phyloP scores from a whole-genome alignment of 1,284 basidiomycete genomes.

The Trichosporon faecale region DNA sequence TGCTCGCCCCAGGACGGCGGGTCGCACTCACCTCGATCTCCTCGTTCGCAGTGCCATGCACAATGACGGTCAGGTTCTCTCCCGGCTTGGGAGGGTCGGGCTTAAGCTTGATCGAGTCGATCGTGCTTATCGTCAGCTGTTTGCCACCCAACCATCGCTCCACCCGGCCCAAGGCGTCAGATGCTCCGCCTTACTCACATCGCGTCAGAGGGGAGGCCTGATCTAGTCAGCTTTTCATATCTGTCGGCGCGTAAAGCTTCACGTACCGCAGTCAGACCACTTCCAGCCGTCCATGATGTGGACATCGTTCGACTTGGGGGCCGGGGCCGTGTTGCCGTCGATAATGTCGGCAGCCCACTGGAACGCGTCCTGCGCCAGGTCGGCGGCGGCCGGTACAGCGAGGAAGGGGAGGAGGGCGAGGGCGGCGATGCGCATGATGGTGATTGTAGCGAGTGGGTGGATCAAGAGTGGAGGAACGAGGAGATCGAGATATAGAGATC shows the following conservation, averaged over 20 bases:
- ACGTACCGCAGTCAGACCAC: constrained; percentile 52
- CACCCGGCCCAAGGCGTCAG: not conserved
- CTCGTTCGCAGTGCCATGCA: constrained; percentile 61
- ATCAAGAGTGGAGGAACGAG: not conserved
- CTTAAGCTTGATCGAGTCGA: constrained; percentile 59
- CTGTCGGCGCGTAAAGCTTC: not conserved
- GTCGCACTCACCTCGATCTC: constrained; percentile 62
- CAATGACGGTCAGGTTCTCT: constrained; percentile 74
- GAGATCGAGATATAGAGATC: not conserved
- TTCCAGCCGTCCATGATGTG: constrained; percentile 47
- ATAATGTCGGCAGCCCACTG: constrained; percentile 36
- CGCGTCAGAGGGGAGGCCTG: constrained; percentile 48
- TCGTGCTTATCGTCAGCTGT: constrained; percentile 37
- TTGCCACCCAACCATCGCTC: not conserved
- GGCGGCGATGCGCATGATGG: constrained; percentile 32
- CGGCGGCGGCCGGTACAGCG: constrained; percentile 29
- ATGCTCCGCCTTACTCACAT: constrained; percentile 36
- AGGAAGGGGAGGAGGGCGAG: constrained; percentile 30
- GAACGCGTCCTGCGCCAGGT: constrained; percentile 31
- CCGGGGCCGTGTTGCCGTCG: constrained; percentile 16
- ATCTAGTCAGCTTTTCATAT: not conserved
- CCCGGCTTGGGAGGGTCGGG: constrained; percentile 52
- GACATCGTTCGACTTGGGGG: constrained; percentile 30
- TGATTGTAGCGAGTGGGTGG: not conserved
- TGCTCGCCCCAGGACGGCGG: not conserved